These are phyloP conservation scores for Malus hybrid DNA, from an alignment of 331 rosid species.

Conservation along the genomic window DNA sequence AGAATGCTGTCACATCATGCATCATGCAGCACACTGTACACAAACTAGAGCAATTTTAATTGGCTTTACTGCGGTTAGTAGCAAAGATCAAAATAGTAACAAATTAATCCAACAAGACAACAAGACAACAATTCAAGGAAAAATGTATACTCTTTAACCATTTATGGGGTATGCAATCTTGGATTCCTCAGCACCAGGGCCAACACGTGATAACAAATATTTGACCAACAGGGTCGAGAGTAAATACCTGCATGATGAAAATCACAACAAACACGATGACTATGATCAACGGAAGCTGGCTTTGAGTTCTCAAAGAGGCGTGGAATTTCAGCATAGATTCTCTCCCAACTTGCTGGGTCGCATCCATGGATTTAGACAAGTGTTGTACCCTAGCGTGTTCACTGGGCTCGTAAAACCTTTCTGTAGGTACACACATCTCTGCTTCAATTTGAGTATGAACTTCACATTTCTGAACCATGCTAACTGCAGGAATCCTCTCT, in stretches of 20 bases:
- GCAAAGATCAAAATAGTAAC: not conserved
- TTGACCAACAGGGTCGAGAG: not conserved
- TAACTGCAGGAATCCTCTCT: conserved; percentile 27
- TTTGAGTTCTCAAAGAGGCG: conserved; percentile 55
- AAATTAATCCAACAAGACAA: not conserved
- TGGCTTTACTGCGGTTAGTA: not conserved
- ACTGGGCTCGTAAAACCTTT: conserved; percentile 31
- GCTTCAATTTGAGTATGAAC: conserved; percentile 29
- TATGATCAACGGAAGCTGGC: conserved; percentile 51
- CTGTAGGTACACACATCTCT: conserved; percentile 36
- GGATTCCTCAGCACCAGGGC: not conserved
- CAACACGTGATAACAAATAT: not conserved
- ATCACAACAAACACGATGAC: conserved; percentile 57
- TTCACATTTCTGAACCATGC: conserved; percentile 25
- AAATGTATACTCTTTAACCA: not conserved
- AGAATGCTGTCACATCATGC: not conserved
- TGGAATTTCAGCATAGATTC: conserved; percentile 37
- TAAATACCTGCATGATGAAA: conserved; percentile 85
- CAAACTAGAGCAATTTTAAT: not conserved
- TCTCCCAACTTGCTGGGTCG: conserved; percentile 25
- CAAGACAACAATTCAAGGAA: not conserved
- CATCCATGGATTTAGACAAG: conserved; percentile 16
- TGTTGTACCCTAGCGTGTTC: conserved; percentile 15
- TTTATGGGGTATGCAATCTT: no score
- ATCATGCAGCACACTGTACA: not conserved